phyloP scores from a whole-genome alignment of 371 early-diverging fungal genomes.

The Circinella minor region DNA sequence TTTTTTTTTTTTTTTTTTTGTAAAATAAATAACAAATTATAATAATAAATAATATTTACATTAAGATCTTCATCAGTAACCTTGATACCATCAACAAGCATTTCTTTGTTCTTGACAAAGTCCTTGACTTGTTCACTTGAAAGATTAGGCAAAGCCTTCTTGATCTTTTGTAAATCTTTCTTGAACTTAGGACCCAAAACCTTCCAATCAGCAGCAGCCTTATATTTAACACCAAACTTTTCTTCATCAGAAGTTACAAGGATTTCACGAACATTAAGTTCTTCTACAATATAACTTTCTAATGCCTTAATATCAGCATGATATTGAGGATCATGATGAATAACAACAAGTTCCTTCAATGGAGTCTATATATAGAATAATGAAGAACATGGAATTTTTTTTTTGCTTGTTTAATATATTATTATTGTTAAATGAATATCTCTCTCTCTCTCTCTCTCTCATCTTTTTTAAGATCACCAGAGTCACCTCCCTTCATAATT shows the following conservation, averaged over 20 bases:
- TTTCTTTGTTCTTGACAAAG: slow-evolving; percentile 69
- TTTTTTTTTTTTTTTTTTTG: too few species aligned
- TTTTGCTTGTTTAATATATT: too few species aligned
- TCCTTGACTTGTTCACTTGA: slow-evolving; percentile 82
- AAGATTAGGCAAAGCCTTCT: slow-evolving; percentile 84
- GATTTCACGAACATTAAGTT: slow-evolving; percentile 90
- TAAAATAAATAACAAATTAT: too few species aligned
- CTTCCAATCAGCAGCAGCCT: slow-evolving; percentile 90
- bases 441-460: too few species aligned
- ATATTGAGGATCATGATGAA: slow-evolving; percentile 88
- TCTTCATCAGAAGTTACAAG: slow-evolving; percentile 90
- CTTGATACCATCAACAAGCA: slow-evolving; percentile 83
- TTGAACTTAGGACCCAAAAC: slow-evolving; percentile 88
- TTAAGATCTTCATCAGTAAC: slow-evolving; percentile 85
- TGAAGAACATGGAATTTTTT: too few species aligned
- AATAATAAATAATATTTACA: slow-evolving; percentile 25
- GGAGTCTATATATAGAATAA: slow-evolving; percentile 70
- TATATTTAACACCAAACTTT: slow-evolving; percentile 92
- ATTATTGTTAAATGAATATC: too few species aligned
- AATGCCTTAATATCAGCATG: slow-evolving; percentile 85
- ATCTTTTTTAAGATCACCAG: background rate
- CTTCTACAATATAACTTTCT: slow-evolving; percentile 90
- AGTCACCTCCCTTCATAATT: too few species aligned
- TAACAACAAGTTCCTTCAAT: slow-evolving; percentile 91
- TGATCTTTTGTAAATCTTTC: slow-evolving; percentile 88